phyloP scores from a whole-genome alignment of 768 basidiomycete genomes.

The Trametes punicea region DNA sequence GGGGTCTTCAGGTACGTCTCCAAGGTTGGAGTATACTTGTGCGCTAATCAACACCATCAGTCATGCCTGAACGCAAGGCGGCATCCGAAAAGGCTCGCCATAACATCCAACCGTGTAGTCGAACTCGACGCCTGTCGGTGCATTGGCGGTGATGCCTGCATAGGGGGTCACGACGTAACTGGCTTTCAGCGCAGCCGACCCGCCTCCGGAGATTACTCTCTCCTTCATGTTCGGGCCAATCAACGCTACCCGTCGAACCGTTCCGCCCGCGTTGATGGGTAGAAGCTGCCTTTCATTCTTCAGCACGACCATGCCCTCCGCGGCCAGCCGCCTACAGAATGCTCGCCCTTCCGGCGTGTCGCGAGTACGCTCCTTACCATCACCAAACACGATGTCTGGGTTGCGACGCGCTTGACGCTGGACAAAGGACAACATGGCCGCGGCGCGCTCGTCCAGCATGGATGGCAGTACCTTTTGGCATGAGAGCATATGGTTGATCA shows the following conservation, averaged over 20 bases:
- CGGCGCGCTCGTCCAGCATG: slow-evolving; percentile 50
- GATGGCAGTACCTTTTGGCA: slow-evolving; percentile 47
- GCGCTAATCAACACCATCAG: slow-evolving; percentile 36
- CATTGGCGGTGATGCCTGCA: slow-evolving; percentile 52
- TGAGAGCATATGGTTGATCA: slow-evolving; percentile 39
- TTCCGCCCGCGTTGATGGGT: slow-evolving; percentile 40
- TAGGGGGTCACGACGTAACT: slow-evolving; percentile 64
- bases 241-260: slow-evolving; percentile 51
- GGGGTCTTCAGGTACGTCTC: slow-evolving; percentile 54
- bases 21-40: slow-evolving; percentile 69
- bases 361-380: slow-evolving; percentile 53
- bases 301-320: slow-evolving; percentile 61
- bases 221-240: slow-evolving; percentile 70
- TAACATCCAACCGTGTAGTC: slow-evolving; percentile 63
- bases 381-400: slow-evolving; percentile 59
- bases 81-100: slow-evolving; percentile 35
- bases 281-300: slow-evolving; percentile 58
- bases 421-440: slow-evolving; percentile 50
- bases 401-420: slow-evolving; percentile 55
- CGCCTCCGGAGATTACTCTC: slow-evolving; percentile 69
- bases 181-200: slow-evolving; percentile 65
- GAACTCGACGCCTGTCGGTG: slow-evolving; percentile 48
- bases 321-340: slow-evolving; percentile 56
- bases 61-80: not conserved
- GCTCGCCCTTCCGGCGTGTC: slow-evolving; percentile 49